Base-by-base conservation (phyloP, 2,329 filamentous ascomycete genomes). In the Talaromyces verruculosus region DNA sequence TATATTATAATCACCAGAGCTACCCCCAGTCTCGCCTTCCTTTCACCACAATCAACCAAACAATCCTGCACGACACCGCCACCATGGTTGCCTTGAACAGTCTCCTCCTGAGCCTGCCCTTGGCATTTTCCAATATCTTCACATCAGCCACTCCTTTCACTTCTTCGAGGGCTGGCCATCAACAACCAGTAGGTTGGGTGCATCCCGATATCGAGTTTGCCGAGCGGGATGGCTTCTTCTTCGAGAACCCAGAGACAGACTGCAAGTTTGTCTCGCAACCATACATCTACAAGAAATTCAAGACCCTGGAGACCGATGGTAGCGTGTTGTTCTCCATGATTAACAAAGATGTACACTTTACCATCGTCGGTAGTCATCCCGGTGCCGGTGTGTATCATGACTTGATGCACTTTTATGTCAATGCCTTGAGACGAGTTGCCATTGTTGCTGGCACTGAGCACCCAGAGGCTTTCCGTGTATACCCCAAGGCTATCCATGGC, bases 261-360 rank as follows among this genome's bases (percentile, higher is more conserved):
- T 77, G 74, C 67, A 68, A 70, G 64, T 76, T 71, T 45, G 72
- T 70, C 15, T 71, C 75, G 2, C 75, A 76, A 61, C 71, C 72
- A 69, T 69, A 76, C 62, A 76, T 77, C 61, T 75, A 71, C 69
- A 72, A 77, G 45, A 69, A 72, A 1, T 77, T 76, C 68, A 76
- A 75, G 51, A 65, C 71, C 6, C 68, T 76, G 1, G 75, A 75
- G 55, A 74, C 72, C 61, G 73, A 76, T 49, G 72, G 75, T 72
- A 69, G 33, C 64, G 73, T 72, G 49, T 59, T 77, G n/a, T 76
- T 76, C 53, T 73, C 71, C 7, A 63, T 75, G 28, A 74, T 76
- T 64, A 69, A 76, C 64, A 75, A 74, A 62, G 69, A 76, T 51
- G 73, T 76, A 33, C 69, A 66, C 51, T 76, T 76, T 64, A 74